phyloP scores from a whole-genome alignment of 176 grass and related monocot species.

The Tillandsia leiboldiana region DNA sequence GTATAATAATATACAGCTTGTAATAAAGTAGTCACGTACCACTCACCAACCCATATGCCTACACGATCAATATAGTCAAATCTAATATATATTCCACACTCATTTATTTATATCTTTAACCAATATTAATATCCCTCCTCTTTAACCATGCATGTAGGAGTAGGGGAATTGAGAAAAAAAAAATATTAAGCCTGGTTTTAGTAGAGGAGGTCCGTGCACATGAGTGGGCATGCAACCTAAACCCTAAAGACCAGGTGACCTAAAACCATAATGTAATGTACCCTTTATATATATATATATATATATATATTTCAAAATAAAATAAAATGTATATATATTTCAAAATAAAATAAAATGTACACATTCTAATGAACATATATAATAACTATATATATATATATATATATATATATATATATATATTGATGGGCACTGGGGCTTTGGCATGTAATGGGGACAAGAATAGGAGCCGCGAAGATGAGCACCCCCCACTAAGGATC shows the following conservation, averaged over 20 bases:
- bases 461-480: conserved; percentile 28
- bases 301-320: no score
- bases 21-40: neutral
- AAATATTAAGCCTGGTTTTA: conserved; percentile 24
- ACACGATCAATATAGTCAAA: conserved; percentile 21
- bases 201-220: conserved; percentile 62
- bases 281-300: no score
- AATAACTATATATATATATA: neutral
- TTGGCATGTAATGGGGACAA: conserved; percentile 47
- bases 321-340: no score
- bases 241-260: conserved; percentile 45
- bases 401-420: neutral
- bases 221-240: conserved; percentile 44
- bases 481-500: conserved; percentile 30
- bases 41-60: conserved; percentile 27
- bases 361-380: no score
- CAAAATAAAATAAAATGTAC: no score
- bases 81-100: neutral
- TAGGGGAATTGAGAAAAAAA: conserved; percentile 14
- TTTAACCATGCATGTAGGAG: conserved; percentile 13
- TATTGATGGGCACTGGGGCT: conserved; percentile 5
- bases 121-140: neutral
- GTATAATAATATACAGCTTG: neutral
- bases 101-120: no score
- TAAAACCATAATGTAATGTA: neutral